Evolutionary conservation across 371 early-diverging fungal genomes (phyloP), one percentile per base, ranked within the genome.

Genomic region (Catenaria anguillulae): DNA sequence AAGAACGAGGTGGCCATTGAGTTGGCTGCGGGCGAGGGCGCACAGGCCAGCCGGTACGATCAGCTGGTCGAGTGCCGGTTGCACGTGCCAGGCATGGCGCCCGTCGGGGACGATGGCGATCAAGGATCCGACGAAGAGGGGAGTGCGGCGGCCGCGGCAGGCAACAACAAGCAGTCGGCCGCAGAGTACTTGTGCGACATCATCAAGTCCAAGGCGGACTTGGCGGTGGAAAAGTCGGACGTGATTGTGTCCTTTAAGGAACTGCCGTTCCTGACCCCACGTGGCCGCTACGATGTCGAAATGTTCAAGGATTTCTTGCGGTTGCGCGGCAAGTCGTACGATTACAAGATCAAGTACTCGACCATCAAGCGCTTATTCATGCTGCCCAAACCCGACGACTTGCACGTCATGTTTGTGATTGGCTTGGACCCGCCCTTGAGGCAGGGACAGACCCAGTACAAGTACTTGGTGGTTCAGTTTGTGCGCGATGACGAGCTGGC

Each of bases 371-470:
- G 84, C 54, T 65, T 97, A 63, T 92, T 94, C 66, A 75, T 90
- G 68, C 74, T 97, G 23, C 86, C 91, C 37, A 93, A 92, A 74
- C 92, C 94, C 6, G 96, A 96, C 65, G 96, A 91, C 64, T 70
- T 88, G 60, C 94, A 94, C 68, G 84, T 83, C 36, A 72, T 90
- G 73, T 88, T 98, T 68, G 88, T 97, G 19, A 81, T 98, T 62
- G 90, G 88, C 34, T 78, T 99, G 66, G 93, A 95, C 65, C 97
- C 97, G 55, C 97, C 99, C 21, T 75, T 99, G 59, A 83, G 97
- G 58, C 99, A 99, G 75, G 99, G 99, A 58, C 98, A 98, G 72
- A 99, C 99, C 31, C 81, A 89, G 68, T 98, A 99, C 77, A 91
- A 94, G 8, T 93, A 88, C 77, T 69, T 99, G 68, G 96, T 96